Evolutionary conservation across 2,329 filamentous ascomycete species (phyloP), one percentile per base, ranked within the genome.

Genomic region (Diaporthe ilicicola): DNA sequence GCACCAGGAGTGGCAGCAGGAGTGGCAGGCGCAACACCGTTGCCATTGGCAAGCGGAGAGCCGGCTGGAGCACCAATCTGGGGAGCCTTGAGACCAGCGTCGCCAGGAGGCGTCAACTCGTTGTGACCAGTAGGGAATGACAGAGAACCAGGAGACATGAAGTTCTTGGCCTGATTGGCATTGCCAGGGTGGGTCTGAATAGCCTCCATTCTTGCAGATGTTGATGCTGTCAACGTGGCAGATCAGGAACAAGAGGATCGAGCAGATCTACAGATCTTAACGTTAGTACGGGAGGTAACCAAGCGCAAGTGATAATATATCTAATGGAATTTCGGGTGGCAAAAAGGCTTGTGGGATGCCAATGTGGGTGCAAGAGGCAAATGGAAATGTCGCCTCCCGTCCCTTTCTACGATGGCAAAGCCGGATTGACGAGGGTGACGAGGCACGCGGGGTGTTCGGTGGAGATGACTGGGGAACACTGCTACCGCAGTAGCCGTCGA

Each of bases 81-180:
- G 71, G 82, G 82, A 70, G 83, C 81, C 79, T 87, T 87, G 77
- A 92, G 92, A 80, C 90, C 91, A 78, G 92, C 92, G 74, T 89
- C 91, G 72, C 90, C 89, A 53, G 94, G 94, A 74, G 94, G 94
- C 71, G 94, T 95, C 81, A 98, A 82, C 80, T 97, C 94, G 77
- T 91, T 91, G 77, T 91, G 91, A 74, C 92, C 94, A 79, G 93
- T 93, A 67, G 95, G 95, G 83, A 97, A 98, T 73, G 95, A 97
- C 76, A 98, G 88, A 77, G 94, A 97, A 75, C 94, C 93, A 70
- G 95, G 93, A 72, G 94, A 94, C 78, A 95, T 97, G 84, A 98
- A 97, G 80, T 93, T 94, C 88, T 96, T 96, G 75, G 96, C 96
- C 89, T 98, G 95, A 76, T 92, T 90, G 78, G 95, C 95, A 81